Conservation (phyloP, 108 stramenopile species). For the Cylindrotheca closterium region DNA sequence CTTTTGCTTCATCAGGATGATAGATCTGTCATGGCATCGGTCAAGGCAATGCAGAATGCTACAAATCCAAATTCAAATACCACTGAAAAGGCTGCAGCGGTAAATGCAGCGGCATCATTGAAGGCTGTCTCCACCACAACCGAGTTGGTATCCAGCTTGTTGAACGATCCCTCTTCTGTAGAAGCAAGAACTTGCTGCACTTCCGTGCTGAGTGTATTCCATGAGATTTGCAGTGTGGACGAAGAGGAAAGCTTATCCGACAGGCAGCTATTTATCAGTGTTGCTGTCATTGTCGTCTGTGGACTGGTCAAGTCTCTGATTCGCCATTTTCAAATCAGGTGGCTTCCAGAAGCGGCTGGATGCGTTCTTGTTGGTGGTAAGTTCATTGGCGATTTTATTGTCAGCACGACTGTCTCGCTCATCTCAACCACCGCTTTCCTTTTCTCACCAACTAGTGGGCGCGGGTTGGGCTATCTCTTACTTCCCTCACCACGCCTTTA, state of each 20-base stretch:
- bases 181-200: constrained; percentile 86
- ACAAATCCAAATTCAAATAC: constrained; percentile 7
- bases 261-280: constrained; percentile 67
- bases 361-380: constrained; percentile 82
- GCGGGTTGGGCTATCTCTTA: constrained; percentile 61
- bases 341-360: constrained; percentile 84
- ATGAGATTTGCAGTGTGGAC: constrained; percentile 83
- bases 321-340: constrained; percentile 78
- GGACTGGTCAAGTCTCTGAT: constrained; percentile 87
- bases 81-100: constrained; percentile 36
- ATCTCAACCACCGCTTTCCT: not conserved
- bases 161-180: constrained; percentile 71
- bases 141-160: constrained; percentile 51
- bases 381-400: constrained; percentile 7
- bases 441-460: not conserved
- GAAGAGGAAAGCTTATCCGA: constrained; percentile 80
- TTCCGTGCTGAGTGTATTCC: constrained; percentile 82
- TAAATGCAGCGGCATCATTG: constrained; percentile 39
- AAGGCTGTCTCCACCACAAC: constrained; percentile 60
- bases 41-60: constrained; percentile 3
- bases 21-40: constrained; percentile 1
- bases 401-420: not conserved
- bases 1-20: constrained; percentile 58
- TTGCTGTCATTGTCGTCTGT: constrained; percentile 81
- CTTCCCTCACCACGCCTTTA: constrained; percentile 75